Evolutionary conservation across 352 stramenopile genomes (phyloP).

Genomic region (Pythium pyrilobum): DNA sequence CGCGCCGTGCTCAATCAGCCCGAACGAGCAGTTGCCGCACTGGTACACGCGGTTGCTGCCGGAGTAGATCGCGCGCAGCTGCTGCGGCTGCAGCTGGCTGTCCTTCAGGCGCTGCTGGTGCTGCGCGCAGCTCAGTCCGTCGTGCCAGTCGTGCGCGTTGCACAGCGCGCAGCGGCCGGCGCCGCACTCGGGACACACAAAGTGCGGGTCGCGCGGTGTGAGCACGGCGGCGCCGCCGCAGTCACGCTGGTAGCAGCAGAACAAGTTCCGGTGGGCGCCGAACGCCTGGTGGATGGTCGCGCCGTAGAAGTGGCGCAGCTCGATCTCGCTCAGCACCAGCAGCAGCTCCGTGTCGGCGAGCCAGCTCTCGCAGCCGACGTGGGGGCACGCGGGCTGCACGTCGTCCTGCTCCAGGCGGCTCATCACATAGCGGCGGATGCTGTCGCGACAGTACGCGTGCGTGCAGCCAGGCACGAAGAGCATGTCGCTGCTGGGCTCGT

Average conservation of each 20-base stretch:
- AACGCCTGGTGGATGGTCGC: neutral
- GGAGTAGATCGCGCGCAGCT: slow-evolving; percentile 11
- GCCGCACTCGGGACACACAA: slow-evolving; percentile 13
- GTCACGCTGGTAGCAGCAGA: slow-evolving; percentile 2
- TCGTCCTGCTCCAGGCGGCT: neutral
- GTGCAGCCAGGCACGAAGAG: slow-evolving; percentile 4
- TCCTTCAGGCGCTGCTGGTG: slow-evolving; percentile 4
- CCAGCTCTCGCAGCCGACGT: neutral
- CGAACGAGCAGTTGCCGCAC: slow-evolving; percentile 5
- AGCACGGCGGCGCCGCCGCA: slow-evolving; percentile 4
- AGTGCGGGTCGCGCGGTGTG: slow-evolving; percentile 4
- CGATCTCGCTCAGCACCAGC: slow-evolving; percentile 1
- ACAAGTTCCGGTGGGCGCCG: neutral
- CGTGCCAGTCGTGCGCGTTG: slow-evolving; percentile 20
- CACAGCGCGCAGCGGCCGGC: slow-evolving; percentile 16
- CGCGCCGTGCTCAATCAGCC: neutral
- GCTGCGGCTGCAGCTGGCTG: slow-evolving; percentile 16
- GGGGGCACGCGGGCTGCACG: neutral
- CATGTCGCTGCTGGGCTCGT: slow-evolving; percentile 1
- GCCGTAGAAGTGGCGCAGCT: slow-evolving; percentile 7
- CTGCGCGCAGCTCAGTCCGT: slow-evolving; percentile 15
- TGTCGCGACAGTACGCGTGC: slow-evolving; percentile 6
- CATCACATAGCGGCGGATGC: slow-evolving; percentile 1
- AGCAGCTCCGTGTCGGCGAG: slow-evolving; percentile 2
- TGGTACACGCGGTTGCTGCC: slow-evolving; percentile 6